Evolutionary conservation across 192 early-diverging fungal genomes (phyloP).

Genomic region (Coemansia javaensis): DNA sequence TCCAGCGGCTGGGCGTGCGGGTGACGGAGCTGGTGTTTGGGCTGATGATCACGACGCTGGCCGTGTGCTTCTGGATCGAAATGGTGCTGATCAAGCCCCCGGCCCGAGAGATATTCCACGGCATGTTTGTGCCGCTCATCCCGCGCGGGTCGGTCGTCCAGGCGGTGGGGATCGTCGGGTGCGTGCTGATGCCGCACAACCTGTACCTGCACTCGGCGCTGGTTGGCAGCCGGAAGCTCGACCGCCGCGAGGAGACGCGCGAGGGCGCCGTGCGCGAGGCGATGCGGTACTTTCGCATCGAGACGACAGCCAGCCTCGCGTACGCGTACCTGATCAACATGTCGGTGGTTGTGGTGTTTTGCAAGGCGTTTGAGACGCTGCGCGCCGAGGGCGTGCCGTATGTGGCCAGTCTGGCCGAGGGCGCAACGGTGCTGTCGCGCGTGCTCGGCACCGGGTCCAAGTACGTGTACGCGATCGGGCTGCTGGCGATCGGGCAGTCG

Average conservation of each 20-base stretch:
- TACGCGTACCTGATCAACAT: slow-evolving; percentile 70
- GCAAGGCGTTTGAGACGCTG: slow-evolving; percentile 52
- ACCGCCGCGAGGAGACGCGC: slow-evolving; percentile 45
- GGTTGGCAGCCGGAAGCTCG: slow-evolving; percentile 60
- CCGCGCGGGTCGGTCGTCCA: slow-evolving; percentile 57
- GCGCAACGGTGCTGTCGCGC: slow-evolving; percentile 53
- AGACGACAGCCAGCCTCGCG: slow-evolving; percentile 55
- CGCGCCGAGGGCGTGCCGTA: slow-evolving; percentile 47
- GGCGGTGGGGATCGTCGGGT: slow-evolving; percentile 65
- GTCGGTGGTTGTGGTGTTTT: slow-evolving; percentile 67
- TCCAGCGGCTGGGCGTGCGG: slow-evolving; percentile 60
- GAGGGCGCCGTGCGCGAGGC: slow-evolving; percentile 62
- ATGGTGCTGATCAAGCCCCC: slow-evolving; percentile 60
- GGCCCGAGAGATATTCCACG: slow-evolving; percentile 51
- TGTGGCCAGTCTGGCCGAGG: slow-evolving; percentile 37
- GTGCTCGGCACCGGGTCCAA: slow-evolving; percentile 64
- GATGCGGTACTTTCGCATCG: slow-evolving; percentile 65
- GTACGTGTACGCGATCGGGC: slow-evolving; percentile 74
- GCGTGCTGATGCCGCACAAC: slow-evolving; percentile 87
- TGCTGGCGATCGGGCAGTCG: slow-evolving; percentile 79
- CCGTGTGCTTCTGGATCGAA: slow-evolving; percentile 72
- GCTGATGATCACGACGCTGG: slow-evolving; percentile 64
- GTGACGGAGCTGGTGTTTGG: slow-evolving; percentile 76
- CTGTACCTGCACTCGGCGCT: slow-evolving; percentile 82
- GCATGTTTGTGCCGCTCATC: slow-evolving; percentile 58